phyloP scores from a whole-genome alignment of 768 basidiomycete genomes.

The Coprinopsis marcescibilis region DNA sequence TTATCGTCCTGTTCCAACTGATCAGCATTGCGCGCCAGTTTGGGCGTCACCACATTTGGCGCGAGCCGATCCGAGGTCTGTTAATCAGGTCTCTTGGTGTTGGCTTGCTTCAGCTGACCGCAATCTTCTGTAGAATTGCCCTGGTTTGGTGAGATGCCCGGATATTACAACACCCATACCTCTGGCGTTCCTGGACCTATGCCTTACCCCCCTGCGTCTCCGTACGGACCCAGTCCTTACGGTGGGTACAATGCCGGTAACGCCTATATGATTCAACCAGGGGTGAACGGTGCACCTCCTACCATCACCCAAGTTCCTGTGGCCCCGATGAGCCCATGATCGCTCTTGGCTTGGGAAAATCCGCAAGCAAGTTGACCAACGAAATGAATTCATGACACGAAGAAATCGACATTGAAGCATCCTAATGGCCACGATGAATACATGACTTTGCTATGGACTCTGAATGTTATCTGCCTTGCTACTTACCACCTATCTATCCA shows the following conservation, averaged over 20 bases:
- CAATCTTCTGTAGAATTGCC: constrained; percentile 44
- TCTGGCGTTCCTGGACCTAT: constrained; percentile 27
- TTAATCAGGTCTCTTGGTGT: background rate
- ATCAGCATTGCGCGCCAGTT: constrained; percentile 48
- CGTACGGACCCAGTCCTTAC: constrained; percentile 25
- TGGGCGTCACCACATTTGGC: constrained; percentile 52
- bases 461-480: background rate
- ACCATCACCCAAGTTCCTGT: constrained; percentile 49
- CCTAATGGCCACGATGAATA: too few relatives aligned
- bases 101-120: background rate
- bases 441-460: background rate
- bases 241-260: constrained; percentile 31
- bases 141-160: constrained; percentile 72
- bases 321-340: background rate
- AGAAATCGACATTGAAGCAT: too few relatives aligned
- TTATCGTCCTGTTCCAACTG: constrained; percentile 52
- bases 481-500: background rate
- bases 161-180: constrained; percentile 44
- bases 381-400: too few relatives aligned
- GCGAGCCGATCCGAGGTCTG: constrained; percentile 49
- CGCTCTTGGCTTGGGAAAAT: too few relatives aligned
- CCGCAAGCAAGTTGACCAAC: too few relatives aligned
- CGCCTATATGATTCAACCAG: constrained; percentile 65
- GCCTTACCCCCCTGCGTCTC: constrained; percentile 15
- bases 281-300: constrained; percentile 51